Base-by-base conservation (phyloP, 768 basidiomycete genomes). In the Boletus rufocinnamomeus region DNA sequence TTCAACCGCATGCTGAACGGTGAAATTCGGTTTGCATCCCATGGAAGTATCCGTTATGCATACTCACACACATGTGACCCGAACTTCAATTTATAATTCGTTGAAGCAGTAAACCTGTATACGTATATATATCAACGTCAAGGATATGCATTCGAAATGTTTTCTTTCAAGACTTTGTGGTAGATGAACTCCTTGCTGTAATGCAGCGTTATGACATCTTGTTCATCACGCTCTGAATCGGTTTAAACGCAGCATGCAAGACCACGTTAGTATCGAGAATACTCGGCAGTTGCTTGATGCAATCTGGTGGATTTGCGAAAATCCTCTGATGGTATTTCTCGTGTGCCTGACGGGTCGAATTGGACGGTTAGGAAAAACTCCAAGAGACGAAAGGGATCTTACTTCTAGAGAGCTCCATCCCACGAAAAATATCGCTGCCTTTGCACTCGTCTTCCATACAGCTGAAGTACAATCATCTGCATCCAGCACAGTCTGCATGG, bases 401-500 rank as follows among this genome's bases (percentile, higher is more conserved):
- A 47, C 54, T 16, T 55, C 35, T n/a, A 55, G 37, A 47, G 8
- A 45, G 21, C 9, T 16, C 54, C 54, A 55, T 47, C 54, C 54
- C 7, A 52, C 52, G 21, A 52, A 52, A 32, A 52, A 32, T 32
- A 32, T 17, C 11, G 52, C 10, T 44, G 48, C n/a, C 28, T 47
- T 38, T 2, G 6, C n/a, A 28, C 6, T 41, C 28, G 37, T 48
- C 37, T 48, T 55, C 54, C 54, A 55, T 17, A 30, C 37, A 23
- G 54, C 46, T 5, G 35, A 27, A 5, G 13, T 32, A 17, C 54
- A 55, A 17, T 40, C 54, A 17, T 55, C n/a, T 2, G 46, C 54
- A 6, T 40, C 28, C 37, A 55, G 37, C 14, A 48, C 54, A 21
- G 54, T 48, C 54, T 30, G 54, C 54, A 55, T 55, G 27, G 54